Evolutionary conservation across 2,329 filamentous ascomycete genomes (phyloP).

Genomic region (Diaporthe aspalathi): DNA sequence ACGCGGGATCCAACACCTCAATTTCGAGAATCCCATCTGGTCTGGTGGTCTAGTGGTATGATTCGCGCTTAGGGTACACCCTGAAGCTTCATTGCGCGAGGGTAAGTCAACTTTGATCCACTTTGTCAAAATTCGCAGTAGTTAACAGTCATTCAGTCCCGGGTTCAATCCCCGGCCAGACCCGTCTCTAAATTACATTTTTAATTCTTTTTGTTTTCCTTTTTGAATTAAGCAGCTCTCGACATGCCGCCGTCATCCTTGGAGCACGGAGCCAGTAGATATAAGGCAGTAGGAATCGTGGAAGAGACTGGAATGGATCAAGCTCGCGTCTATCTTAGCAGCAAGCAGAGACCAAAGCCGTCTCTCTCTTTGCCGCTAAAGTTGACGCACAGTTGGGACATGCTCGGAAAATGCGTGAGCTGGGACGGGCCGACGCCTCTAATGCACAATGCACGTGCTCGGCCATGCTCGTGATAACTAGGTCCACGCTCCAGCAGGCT

Average conservation of each 20-base stretch:
- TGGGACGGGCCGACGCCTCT: constrained; percentile 16
- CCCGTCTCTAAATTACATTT: neutral
- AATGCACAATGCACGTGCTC: constrained; percentile 27
- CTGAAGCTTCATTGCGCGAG: constrained; percentile 23
- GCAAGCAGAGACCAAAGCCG: neutral
- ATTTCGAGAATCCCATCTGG: neutral
- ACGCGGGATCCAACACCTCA: too few species aligned
- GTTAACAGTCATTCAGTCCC: constrained; percentile 16
- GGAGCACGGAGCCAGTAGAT: too few species aligned
- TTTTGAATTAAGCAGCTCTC: neutral
- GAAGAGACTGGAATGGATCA: too few species aligned
- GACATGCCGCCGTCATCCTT: neutral
- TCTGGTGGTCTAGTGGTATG: constrained; percentile 29
- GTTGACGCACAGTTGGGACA: neutral
- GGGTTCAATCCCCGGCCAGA: constrained; percentile 35
- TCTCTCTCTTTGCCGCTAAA: neutral
- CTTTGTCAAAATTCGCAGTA: constrained; percentile 10
- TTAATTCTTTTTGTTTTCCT: neutral
- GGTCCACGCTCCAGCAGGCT: too few species aligned
- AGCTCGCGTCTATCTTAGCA: too few species aligned
- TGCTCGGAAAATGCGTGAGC: neutral
- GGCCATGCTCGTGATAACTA: neutral
- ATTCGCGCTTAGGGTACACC: constrained; percentile 27
- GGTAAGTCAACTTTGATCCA: constrained; percentile 21
- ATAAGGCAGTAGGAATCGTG: too few species aligned